Evolutionary conservation across 73 alveolate species (phyloP), one percentile per base, ranked within the genome.

Genomic region (Halteria grandinella): DNA sequence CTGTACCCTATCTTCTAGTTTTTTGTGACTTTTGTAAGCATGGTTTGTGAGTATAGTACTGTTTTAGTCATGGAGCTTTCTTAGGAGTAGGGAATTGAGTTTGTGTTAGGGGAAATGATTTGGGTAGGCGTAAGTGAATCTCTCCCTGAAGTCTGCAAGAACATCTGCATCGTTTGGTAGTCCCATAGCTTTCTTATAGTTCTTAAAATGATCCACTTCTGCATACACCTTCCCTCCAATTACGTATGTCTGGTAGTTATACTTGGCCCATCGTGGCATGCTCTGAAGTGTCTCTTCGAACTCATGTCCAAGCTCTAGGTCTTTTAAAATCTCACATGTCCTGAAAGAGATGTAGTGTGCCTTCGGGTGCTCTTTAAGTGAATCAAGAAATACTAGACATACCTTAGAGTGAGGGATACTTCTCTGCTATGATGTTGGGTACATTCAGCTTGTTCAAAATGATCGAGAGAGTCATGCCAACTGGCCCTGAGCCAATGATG

Each of bases 401-500:
- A 60, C 57, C 20, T 37, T 58, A 37, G 18, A 45, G 25, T 6
- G 29, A 59, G 0, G 54, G 36, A n/a, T 55, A 57, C 39, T 49
- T 48, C 32, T 86, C 89, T 0, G 79, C 32, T 0, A 78, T 17
- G 7, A 70, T 24, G 45, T 44, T 49, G 8, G 70, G 77, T 36
- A 86, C 57, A 0, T 81, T 34, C 63, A 76, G 79, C 39, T 78
- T 86, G 44, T 51, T 59, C 17, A 86, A 76, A 31, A 86, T 55
- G n/a, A 77, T 49, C 40, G 90, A 37, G 12, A 86, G 80, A 1
- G 79, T 45, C 94, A 86, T 86, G n/a, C 94, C 94, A 0, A 86
- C 90, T 12, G 94, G 94, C 2, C 94, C 94, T 6, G 74, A 79
- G 28, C 94, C 94, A 7, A 86, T 88, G 0, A 84, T 81, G 34